These are phyloP conservation scores for Paracorniculantispora psalliotae DNA, from an alignment of 2,329 filamentous ascomycete genomes.

Conservation along the genomic window DNA sequence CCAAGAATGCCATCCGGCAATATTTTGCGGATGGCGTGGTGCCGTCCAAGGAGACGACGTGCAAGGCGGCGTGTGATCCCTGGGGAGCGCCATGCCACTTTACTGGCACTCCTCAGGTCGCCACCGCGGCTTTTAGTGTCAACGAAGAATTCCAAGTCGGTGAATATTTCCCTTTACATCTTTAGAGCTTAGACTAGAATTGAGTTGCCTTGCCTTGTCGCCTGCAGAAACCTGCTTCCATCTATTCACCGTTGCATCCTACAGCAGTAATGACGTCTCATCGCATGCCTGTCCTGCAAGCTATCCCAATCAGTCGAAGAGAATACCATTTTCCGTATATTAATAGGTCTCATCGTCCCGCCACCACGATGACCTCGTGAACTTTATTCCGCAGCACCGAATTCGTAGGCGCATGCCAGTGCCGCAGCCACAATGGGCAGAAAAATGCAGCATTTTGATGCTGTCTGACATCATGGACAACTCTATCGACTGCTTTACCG, in stretches of 20 bases:
- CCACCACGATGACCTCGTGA: not conserved
- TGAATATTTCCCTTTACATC: not conserved
- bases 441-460: not conserved
- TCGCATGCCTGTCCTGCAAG: not conserved
- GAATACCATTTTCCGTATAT: not conserved
- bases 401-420: not conserved
- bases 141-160: not conserved
- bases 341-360: not conserved
- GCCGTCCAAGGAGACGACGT: conserved; percentile 21
- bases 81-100: conserved; percentile 12
- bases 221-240: not conserved
- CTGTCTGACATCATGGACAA: not conserved
- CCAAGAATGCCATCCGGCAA: conserved; percentile 17
- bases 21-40: conserved; percentile 28
- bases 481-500: not conserved
- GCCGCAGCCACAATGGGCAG: not conserved
- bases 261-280: not conserved
- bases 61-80: conserved; percentile 19
- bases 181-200: not conserved
- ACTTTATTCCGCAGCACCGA: not conserved
- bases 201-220: not conserved
- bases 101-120: not conserved
- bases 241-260: not conserved
- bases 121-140: not conserved
- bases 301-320: not conserved